Evolutionary conservation across 2,329 filamentous ascomycete genomes (phyloP).

Genomic region (Penicillium sp.): DNA sequence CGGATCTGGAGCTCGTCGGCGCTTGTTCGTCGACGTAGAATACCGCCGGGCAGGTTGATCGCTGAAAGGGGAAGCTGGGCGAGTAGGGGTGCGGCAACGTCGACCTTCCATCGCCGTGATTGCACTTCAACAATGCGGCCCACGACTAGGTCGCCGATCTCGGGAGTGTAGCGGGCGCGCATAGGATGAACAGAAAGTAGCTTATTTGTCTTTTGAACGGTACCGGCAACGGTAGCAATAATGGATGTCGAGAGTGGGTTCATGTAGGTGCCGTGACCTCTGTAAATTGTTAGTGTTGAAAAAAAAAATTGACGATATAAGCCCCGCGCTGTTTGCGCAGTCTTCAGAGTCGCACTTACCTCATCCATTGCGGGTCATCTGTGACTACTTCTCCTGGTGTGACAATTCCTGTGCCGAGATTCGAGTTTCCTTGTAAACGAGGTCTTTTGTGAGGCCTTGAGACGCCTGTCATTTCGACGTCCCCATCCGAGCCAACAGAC

Average conservation of each 20-base stretch:
- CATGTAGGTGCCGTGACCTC: constrained; percentile 90
- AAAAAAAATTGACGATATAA: neutral
- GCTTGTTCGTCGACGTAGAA: constrained; percentile 84
- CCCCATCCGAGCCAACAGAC: constrained; percentile 49
- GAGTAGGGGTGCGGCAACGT: constrained; percentile 83
- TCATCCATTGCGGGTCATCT: constrained; percentile 95
- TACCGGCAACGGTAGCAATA: constrained; percentile 85
- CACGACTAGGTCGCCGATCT: constrained; percentile 93
- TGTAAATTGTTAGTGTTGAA: constrained; percentile 35
- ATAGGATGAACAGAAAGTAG: constrained; percentile 87
- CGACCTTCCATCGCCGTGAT: constrained; percentile 87
- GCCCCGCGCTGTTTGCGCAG: neutral
- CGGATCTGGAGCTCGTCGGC: constrained; percentile 97
- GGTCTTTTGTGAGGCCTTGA: constrained; percentile 42
- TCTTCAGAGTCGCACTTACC: constrained; percentile 24
- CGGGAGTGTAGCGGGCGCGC: constrained; percentile 87
- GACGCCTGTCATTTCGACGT: constrained; percentile 31
- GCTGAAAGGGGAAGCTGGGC: constrained; percentile 80
- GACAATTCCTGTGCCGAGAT: constrained; percentile 58
- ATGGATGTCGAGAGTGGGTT: constrained; percentile 64
- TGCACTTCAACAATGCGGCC: constrained; percentile 95
- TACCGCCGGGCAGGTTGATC: constrained; percentile 93
- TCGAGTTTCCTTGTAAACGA: constrained; percentile 26
- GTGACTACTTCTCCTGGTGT: constrained; percentile 89
- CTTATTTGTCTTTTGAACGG: constrained; percentile 91